Evolutionary conservation across 1,284 basidiomycete genomes (phyloP).

Genomic region (Exobasidium rhododendri): DNA sequence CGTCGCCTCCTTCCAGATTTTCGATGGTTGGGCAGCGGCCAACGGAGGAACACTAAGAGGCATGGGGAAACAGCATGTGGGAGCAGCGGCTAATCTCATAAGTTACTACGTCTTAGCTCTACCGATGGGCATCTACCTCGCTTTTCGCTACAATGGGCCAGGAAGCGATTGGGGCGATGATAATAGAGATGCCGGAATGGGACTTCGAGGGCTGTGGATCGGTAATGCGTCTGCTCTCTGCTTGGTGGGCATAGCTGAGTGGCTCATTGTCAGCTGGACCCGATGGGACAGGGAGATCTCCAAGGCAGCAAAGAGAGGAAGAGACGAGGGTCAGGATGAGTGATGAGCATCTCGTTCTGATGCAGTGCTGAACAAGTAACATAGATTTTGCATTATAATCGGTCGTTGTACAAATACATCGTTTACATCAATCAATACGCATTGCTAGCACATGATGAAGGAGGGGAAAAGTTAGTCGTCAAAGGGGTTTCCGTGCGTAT

Average conservation of each 20-base stretch:
- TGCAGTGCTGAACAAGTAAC: too few species aligned
- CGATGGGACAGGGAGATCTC: constrained; percentile 6
- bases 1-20: constrained; percentile 73
- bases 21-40: constrained; percentile 70
- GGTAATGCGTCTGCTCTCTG: constrained; percentile 72
- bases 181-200: constrained; percentile 28
- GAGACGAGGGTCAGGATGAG: constrained; percentile 19
- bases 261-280: constrained; percentile 61
- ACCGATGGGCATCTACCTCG: constrained; percentile 68
- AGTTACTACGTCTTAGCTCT: constrained; percentile 72
- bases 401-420: background rate
- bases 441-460: background rate
- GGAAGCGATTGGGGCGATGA: background rate
- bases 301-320: constrained; percentile 10
- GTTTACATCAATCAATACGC: background rate
- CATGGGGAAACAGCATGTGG: constrained; percentile 68
- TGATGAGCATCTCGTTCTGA: too few species aligned
- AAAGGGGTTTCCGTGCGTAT: background rate
- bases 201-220: constrained; percentile 65
- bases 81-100: constrained; percentile 70
- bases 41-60: constrained; percentile 57
- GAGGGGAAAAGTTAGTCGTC: background rate
- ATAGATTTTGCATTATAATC: too few species aligned
- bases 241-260: constrained; percentile 69
- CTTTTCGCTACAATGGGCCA: constrained; percentile 57